Evolutionary conservation across 2,329 filamentous ascomycete genomes (phyloP).

Genomic region (Calcarisporium arbuscula): DNA sequence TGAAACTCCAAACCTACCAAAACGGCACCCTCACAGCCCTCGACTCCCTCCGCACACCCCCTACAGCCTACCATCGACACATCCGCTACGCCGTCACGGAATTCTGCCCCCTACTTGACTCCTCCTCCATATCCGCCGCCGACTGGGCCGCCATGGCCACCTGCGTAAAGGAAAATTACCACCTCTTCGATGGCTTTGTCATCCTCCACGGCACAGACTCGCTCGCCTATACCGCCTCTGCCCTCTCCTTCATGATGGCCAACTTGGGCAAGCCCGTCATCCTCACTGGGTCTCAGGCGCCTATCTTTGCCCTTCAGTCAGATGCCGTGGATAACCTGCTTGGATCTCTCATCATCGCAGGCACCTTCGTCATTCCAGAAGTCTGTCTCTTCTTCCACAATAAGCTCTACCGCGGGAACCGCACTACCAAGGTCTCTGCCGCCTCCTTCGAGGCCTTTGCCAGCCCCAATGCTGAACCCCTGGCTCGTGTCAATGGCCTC

Average conservation of each 20-base stretch:
- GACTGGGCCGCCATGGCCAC: conserved; percentile 82
- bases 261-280: conserved; percentile 89
- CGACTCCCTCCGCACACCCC: conserved; percentile 69
- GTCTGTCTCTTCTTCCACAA: conserved; percentile 94
- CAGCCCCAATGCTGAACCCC: conserved; percentile 76
- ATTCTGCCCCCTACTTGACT: conserved; percentile 79
- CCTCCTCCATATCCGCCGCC: conserved; percentile 78
- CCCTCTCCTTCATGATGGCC: conserved; percentile 87
- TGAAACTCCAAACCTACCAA: conserved; percentile 44
- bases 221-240: conserved; percentile 81
- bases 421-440: conserved; percentile 81
- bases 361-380: conserved; percentile 88
- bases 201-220: conserved; percentile 89
- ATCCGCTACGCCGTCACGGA: conserved; percentile 81
- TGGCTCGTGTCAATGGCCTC: conserved; percentile 75
- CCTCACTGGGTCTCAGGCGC: conserved; percentile 74
- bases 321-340: conserved; percentile 89
- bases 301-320: conserved; percentile 84
- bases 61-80: conserved; percentile 72
- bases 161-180: conserved; percentile 78
- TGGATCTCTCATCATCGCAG: conserved; percentile 81
- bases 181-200: conserved; percentile 83
- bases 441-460: conserved; percentile 83
- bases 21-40: conserved; percentile 46
- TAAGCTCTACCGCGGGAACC: conserved; percentile 81